A percentile compares a stretch with the other conserved stretches of the same genome.
phyloP scores from a whole-genome alignment of 192 early-diverging fungal genomes.

The Irineochytrium annulatum region DNA sequence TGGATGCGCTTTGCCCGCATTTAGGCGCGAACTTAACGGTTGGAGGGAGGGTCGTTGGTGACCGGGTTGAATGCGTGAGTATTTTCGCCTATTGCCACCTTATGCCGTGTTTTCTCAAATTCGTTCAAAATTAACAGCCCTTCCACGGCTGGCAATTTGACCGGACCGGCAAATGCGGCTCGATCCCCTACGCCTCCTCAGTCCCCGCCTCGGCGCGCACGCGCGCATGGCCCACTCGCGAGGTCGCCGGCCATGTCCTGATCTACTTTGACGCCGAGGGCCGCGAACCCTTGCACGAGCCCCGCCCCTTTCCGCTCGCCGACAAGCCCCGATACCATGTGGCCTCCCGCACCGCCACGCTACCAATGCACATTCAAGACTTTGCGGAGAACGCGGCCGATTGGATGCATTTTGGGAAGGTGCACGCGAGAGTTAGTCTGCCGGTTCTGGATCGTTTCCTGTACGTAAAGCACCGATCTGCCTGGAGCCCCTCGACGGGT shows the following conservation, averaged over 20 bases:
- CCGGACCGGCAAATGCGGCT: slow-evolving; percentile 19
- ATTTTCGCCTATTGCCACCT: neutral
- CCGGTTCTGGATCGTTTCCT: slow-evolving; percentile 11
- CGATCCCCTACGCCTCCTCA: slow-evolving; percentile 12
- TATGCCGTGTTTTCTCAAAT: neutral
- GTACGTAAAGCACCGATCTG: slow-evolving; percentile 19
- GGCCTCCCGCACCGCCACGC: neutral
- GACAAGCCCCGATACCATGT: slow-evolving; percentile 7
- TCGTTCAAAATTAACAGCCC: neutral
- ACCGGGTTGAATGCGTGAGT: slow-evolving; percentile 19
- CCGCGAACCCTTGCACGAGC: slow-evolving; percentile 8
- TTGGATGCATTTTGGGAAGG: slow-evolving; percentile 21
- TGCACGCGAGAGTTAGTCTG: slow-evolving; percentile 11
- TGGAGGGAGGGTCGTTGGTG: slow-evolving; percentile 20
- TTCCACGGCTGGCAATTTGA: slow-evolving; percentile 26
- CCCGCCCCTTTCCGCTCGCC: slow-evolving; percentile 7
- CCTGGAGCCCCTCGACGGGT: slow-evolving; percentile 6
- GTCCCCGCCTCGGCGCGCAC: slow-evolving; percentile 12
- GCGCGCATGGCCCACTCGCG: slow-evolving; percentile 10
- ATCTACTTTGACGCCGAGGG: slow-evolving; percentile 23
- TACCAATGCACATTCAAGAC: slow-evolving; percentile 21
- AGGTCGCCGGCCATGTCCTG: slow-evolving; percentile 11
- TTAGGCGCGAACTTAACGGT: slow-evolving; percentile 24
- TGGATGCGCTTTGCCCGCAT: slow-evolving; percentile 26
- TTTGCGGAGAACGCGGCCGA: slow-evolving; percentile 28